phyloP scores from a whole-genome alignment of 768 basidiomycete species.

The Psilocybe cyanescens region DNA sequence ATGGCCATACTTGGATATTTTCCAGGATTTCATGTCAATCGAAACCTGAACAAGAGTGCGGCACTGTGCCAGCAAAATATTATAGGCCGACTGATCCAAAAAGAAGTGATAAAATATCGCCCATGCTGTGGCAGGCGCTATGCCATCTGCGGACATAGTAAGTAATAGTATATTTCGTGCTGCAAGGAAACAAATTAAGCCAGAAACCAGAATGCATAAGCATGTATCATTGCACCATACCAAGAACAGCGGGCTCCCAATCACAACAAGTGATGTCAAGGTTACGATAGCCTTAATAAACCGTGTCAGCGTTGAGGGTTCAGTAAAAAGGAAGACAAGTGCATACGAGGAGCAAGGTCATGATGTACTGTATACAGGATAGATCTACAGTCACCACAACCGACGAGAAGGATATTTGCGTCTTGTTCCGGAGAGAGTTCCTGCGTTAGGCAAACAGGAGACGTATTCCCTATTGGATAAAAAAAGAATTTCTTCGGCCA shows the following conservation, averaged over 20 bases:
- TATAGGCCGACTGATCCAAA: constrained; percentile 38
- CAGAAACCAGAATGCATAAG: neutral
- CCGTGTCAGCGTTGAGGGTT: neutral
- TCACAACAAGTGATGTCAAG: constrained; percentile 59
- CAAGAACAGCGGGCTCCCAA: constrained; percentile 48
- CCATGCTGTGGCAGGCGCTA: constrained; percentile 34
- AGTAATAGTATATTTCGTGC: constrained; percentile 54
- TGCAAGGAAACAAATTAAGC: constrained; percentile 17
- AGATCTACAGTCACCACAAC: constrained; percentile 60
- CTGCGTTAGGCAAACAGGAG: constrained; percentile 52
- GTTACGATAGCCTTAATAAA: constrained; percentile 20
- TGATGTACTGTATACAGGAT: constrained; percentile 51
- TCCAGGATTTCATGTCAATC: constrained; percentile 39
- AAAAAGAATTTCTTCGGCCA: constrained; percentile 52
- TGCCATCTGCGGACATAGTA: constrained; percentile 42
- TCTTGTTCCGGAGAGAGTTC: constrained; percentile 48
- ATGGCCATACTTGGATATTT: constrained; percentile 36
- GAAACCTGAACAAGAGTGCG: constrained; percentile 36
- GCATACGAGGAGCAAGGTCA: constrained; percentile 19
- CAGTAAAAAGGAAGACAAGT: no score
- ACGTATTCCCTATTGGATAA: constrained; percentile 65
- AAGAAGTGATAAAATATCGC: constrained; percentile 54
- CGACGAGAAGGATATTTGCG: constrained; percentile 56
- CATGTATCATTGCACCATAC: constrained; percentile 22
- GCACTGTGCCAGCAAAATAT: constrained; percentile 40